Conservation (phyloP, 257 asterid species). For the Lithospermum erythrorhizon region DNA sequence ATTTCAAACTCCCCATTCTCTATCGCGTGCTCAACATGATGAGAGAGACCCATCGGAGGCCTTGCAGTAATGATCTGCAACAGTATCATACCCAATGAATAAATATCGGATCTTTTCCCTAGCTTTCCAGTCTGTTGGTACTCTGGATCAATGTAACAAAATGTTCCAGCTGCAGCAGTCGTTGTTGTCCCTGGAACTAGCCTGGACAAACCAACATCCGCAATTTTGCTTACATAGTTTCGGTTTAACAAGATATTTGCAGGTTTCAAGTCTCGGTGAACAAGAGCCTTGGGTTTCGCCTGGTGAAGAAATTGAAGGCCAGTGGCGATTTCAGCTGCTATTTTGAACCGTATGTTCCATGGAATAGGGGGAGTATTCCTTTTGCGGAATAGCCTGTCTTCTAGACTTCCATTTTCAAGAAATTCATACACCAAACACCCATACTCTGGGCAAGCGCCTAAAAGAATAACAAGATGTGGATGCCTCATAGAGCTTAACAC, state of each 20-base stretch:
- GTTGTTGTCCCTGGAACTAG: conserved; percentile 60
- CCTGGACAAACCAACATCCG: conserved; percentile 81
- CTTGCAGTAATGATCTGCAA: conserved; percentile 67
- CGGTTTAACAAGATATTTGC: conserved; percentile 75
- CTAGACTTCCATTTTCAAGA: conserved; percentile 82
- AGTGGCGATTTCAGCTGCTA: conserved; percentile 83
- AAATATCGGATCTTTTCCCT: conserved; percentile 73
- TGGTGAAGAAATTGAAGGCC: conserved; percentile 83
- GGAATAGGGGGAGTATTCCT: conserved; percentile 43
- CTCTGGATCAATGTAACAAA: conserved; percentile 96
- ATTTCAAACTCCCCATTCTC: conserved; percentile 42
- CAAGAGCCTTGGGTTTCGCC: conserved; percentile 78
- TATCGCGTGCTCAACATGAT: conserved; percentile 52
- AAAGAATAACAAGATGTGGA: conserved; percentile 85
- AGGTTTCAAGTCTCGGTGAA: conserved; percentile 93
- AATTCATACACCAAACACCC: conserved; percentile 93
- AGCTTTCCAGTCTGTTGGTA: conserved; percentile 85
- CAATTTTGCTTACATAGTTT: conserved; percentile 72
- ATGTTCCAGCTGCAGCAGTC: conserved; percentile 95
- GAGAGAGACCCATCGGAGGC: conserved; percentile 67
- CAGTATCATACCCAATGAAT: conserved; percentile 59
- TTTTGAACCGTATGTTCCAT: conserved; percentile 59
- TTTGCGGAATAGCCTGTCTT: conserved; percentile 57
- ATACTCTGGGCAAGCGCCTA: conserved; percentile 91
- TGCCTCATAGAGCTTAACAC: conserved; percentile 77